Evolutionary conservation across 805 yeast genomes (phyloP).

Genomic region (Candida wancherniae): DNA sequence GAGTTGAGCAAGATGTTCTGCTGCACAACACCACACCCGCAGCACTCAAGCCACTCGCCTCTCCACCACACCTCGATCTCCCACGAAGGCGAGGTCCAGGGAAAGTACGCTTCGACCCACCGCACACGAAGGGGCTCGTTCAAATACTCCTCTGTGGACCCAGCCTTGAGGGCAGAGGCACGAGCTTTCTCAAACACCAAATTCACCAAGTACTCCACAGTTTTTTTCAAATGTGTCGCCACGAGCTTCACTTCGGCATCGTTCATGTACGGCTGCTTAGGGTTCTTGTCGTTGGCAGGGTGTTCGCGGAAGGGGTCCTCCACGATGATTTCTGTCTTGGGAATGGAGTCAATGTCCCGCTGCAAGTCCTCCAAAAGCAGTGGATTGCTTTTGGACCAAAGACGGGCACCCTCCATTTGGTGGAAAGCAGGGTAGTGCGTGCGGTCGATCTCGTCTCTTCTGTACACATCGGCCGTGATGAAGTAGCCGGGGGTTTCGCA

Average conservation of each 20-base stretch:
- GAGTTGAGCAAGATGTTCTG: constrained; percentile 73
- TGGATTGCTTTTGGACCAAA: constrained; percentile 60
- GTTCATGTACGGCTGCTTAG: constrained; percentile 75
- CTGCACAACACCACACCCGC: constrained; percentile 91
- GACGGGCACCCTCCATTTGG: constrained; percentile 94
- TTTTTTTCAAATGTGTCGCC: constrained; percentile 74
- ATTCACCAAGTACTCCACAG: constrained; percentile 77
- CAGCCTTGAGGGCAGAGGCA: constrained; percentile 55
- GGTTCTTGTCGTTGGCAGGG: constrained; percentile 58
- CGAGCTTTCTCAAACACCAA: constrained; percentile 75
- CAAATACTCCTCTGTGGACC: constrained; percentile 52
- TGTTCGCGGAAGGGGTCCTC: constrained; percentile 56
- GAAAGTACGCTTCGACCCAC: constrained; percentile 95
- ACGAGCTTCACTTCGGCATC: constrained; percentile 64
- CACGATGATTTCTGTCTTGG: constrained; percentile 65
- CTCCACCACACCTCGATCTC: constrained; percentile 99
- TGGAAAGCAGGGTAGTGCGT: constrained; percentile 98
- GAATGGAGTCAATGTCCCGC: constrained; percentile 59
- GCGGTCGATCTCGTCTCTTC: constrained; percentile 91
- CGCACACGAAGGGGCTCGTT: constrained; percentile 77
- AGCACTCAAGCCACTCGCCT: constrained; percentile 95
- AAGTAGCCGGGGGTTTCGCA: constrained; percentile 78
- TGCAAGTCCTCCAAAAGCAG: constrained; percentile 37
- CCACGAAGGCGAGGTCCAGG: constrained; percentile 99
- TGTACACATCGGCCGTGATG: constrained; percentile 91